Conservation (phyloP, 192 early-diverging fungal genomes). For the Pilaira anomala region DNA sequence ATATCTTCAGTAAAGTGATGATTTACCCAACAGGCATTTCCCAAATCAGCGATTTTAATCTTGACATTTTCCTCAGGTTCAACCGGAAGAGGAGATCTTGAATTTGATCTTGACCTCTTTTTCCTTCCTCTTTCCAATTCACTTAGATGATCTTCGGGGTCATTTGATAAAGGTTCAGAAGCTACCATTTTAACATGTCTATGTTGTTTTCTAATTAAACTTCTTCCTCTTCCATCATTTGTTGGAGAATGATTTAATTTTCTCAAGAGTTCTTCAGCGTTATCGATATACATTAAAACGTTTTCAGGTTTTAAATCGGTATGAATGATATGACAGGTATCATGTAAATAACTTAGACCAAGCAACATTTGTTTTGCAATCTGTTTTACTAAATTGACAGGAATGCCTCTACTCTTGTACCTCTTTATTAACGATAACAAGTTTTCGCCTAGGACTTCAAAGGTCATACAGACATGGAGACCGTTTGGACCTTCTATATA, state of each 20-base stretch:
- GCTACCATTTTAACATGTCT: slow-evolving; percentile 26
- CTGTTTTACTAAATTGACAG: slow-evolving; percentile 82
- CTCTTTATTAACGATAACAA: slow-evolving; percentile 84
- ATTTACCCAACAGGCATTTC: slow-evolving; percentile 95
- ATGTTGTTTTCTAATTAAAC: slow-evolving; percentile 8
- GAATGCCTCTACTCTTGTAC: slow-evolving; percentile 82
- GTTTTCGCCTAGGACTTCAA: slow-evolving; percentile 96
- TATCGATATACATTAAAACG: slow-evolving; percentile 86
- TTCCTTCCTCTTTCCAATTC: slow-evolving; percentile 5
- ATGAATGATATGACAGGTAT: slow-evolving; percentile 93
- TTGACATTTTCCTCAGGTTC: slow-evolving; percentile 36
- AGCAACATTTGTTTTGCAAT: slow-evolving; percentile 87
- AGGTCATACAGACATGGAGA: slow-evolving; percentile 93
- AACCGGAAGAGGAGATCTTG: neutral
- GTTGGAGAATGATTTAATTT: slow-evolving; percentile 9
- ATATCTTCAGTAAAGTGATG: slow-evolving; percentile 96
- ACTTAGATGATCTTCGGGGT: slow-evolving; percentile 10
- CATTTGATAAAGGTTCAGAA: slow-evolving; percentile 29
- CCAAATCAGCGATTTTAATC: slow-evolving; percentile 95
- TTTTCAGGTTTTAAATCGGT: slow-evolving; percentile 99
- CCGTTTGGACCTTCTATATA: slow-evolving; percentile 86
- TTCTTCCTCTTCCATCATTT: slow-evolving; percentile 22
- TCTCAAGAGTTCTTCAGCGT: slow-evolving; percentile 77
- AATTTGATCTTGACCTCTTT: slow-evolving; percentile 6
- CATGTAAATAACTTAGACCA: slow-evolving; percentile 93